Evolutionary conservation across 257 asterid species (phyloP), one percentile per base, ranked within the genome.

Genomic region (Lithospermum erythrorhizon): DNA sequence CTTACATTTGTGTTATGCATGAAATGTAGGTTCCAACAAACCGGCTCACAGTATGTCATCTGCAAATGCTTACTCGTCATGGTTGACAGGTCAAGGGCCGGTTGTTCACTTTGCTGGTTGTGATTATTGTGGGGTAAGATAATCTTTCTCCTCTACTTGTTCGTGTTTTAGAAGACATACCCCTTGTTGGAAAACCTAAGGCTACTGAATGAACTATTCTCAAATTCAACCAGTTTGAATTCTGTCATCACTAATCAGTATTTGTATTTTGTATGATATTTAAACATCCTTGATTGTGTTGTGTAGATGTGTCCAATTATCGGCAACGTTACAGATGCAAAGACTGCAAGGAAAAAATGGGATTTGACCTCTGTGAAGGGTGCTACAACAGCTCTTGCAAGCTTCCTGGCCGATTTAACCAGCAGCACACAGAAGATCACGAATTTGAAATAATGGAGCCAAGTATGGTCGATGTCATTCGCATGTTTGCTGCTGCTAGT

Each of bases 71-170:
- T 55, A 15, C 57, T 48, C 66, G 4, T 45, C 75, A 23, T 62
- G 62, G 70, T 61, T 54, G 45, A 62, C 75, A 19, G 69, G 68
- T 68, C 21, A 23, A 24, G 75, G 75, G 58, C 67, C 67, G 32
- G 60, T 66, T 35, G 61, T 72, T 78, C 95, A 86, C 72, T 35
- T 63, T 41, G 82, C 58, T 55, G 95, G 95, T 62, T 86, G 95
- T 70, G 95, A 86, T 76, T 76, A 76, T 61, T 86, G 95, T 65
- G 95, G 95, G 89, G 95, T 86, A 83, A 73, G 58, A 52, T 30
- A 6, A 11, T 41, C 3, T 41, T 35, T 35, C 11, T 35, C 45
- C 45, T 35, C 45, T 8, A n/a, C n/a, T n/a, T n/a, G n/a, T n/a
- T n/a, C n/a, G 7, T 35, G 14, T 27, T 27, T 27, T 27, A 27